Evolutionary conservation across 306 rosid genomes (phyloP), one percentile per base, ranked within the genome.

Genomic region (Lathyrus oleraceus): DNA sequence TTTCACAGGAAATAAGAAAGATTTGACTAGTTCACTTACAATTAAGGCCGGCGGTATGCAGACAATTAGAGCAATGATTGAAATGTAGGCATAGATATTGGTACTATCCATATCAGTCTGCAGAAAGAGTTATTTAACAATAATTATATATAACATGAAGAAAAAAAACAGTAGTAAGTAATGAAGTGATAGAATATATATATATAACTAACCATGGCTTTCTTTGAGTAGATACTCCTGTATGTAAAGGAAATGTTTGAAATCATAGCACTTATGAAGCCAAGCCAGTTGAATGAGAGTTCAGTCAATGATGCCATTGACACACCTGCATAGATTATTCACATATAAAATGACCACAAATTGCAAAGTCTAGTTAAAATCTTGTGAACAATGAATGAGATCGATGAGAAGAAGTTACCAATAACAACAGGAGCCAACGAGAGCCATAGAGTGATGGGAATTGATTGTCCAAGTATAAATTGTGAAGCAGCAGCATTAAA

Each of bases 71-170:
- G 98, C 98, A 45, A 92, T 92, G 84, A 92, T 89, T 32, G 98
- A 88, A 69, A 92, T 92, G 78, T 92, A 92, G 63, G 98, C 96
- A 72, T 92, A 92, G 79, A 92, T 14, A 76, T 92, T 92, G 30
- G 98, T 92, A 74, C 98, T 93, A 17, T 92, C 98, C 98, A 92
- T 75, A 56, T 88, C 98, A 69, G 98, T 92, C 98, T 92, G 96
- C 86, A 78, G 19, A 72, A 44, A 58, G 5, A 65, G 56, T 23
- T 62, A 66, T 17, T 54, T 21, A 42, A 21, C n/a, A n/a, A n/a
- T n/a, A n/a, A n/a, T n/a, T n/a, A n/a, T n/a, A n/a, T n/a, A n/a
- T 16, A 23, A 44, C 2, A 35, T 35, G 7, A 7, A 30, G 0
- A 4, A 19, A 54, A 60, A 67, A 54, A 78, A 16, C 27, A 71